A percentile compares a stretch with the other conserved stretches of the same genome.
These are phyloP conservation scores for Lippia alba DNA, from an alignment of 305 asterid genomes.

Conservation along the genomic window DNA sequence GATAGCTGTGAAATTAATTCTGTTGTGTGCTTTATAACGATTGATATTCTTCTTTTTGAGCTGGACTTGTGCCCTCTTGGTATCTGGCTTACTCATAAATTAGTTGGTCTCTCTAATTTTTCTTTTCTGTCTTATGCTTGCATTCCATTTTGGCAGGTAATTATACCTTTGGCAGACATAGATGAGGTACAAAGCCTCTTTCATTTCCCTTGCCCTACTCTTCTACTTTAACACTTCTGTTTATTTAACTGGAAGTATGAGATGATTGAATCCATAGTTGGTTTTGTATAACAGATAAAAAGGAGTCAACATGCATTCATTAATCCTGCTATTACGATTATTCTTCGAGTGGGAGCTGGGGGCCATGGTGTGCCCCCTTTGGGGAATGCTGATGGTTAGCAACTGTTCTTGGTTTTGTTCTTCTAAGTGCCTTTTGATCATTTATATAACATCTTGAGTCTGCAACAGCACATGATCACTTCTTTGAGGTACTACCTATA, in stretches of 20 bases:
- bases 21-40: no score
- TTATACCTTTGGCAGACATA: slow-evolving; percentile 86
- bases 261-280: slow-evolving; percentile 30
- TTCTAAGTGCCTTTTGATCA: slow-evolving; percentile 14
- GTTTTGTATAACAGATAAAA: slow-evolving; percentile 62
- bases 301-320: slow-evolving; percentile 89
- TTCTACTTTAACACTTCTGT: slow-evolving; percentile 19
- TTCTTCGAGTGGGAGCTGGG: slow-evolving; percentile 81
- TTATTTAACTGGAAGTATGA: slow-evolving; percentile 32
- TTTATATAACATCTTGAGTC: slow-evolving; percentile 21
- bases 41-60: no score
- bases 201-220: slow-evolving; percentile 29
- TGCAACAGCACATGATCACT: slow-evolving; percentile 21
- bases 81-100: slow-evolving; percentile 9
- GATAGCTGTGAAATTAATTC: no score
- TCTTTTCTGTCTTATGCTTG: slow-evolving; percentile 34
- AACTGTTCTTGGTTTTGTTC: slow-evolving; percentile 24
- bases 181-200: slow-evolving; percentile 72
- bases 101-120: slow-evolving; percentile 23
- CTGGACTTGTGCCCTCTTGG: slow-evolving; percentile 26
- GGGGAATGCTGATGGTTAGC: slow-evolving; percentile 84
- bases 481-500: slow-evolving; percentile 1
- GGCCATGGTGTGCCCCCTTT: slow-evolving; percentile 87
- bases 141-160: slow-evolving; percentile 64
- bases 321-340: slow-evolving; percentile 78